Conservation (phyloP, 192 early-diverging fungal species). For the Chytriomyces sp. region DNA sequence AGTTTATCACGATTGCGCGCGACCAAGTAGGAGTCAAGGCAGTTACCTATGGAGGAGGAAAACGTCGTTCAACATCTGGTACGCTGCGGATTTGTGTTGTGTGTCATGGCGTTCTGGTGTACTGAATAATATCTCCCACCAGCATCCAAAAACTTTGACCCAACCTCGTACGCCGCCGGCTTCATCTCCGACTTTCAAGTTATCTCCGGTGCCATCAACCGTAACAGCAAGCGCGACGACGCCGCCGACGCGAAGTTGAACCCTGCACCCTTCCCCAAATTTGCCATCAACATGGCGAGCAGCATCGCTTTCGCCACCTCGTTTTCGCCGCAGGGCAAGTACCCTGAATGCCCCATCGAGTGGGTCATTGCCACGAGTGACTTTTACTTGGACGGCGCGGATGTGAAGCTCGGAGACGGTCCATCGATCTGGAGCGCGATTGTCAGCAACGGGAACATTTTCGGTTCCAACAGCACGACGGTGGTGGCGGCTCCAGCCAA, state of each 20-base stretch:
- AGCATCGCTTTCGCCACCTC: background rate
- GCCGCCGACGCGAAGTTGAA: background rate
- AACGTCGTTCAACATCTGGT: background rate
- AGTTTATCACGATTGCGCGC: background rate
- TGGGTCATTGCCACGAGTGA: slow-evolving; percentile 17
- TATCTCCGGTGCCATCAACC: background rate
- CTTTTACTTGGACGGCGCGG: background rate
- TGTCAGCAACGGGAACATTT: background rate
- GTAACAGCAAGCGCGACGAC: background rate
- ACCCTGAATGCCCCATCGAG: slow-evolving; percentile 1
- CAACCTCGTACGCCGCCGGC: slow-evolving; percentile 18
- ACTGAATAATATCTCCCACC: too few species aligned
- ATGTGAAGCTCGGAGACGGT: background rate
- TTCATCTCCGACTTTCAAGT: background rate
- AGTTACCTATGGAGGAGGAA: slow-evolving; percentile 22
- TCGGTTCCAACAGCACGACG: background rate
- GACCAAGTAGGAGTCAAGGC: slow-evolving; percentile 13
- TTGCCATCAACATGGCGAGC: background rate
- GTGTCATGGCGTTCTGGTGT: too few species aligned
- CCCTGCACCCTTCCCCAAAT: slow-evolving; percentile 2
- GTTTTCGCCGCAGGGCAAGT: slow-evolving; percentile 1
- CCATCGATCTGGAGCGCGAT: slow-evolving; percentile 29
- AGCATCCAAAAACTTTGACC: slow-evolving; percentile 16
- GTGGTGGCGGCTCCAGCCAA: background rate
- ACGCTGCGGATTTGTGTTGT: too few species aligned